phyloP scores from a whole-genome alignment of 192 early-diverging fungal species.

The Coemansia sp. region DNA sequence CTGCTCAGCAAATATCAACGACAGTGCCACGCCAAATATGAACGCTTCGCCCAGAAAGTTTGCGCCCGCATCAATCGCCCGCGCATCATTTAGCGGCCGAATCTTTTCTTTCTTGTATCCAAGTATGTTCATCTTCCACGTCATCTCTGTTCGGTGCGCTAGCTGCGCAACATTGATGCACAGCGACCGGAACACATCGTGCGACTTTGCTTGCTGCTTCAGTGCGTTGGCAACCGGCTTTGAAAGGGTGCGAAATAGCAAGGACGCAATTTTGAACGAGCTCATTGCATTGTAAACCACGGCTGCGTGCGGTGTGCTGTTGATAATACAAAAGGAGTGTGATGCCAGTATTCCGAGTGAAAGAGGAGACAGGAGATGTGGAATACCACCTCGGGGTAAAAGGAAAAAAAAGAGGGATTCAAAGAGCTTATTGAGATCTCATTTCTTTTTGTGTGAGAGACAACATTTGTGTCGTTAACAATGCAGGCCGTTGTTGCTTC shows the following conservation, averaged over 20 bases:
- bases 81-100: constrained; percentile 75
- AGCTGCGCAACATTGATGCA: constrained; percentile 79
- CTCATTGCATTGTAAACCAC: constrained; percentile 48
- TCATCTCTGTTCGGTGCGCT: constrained; percentile 80
- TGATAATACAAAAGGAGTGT: background rate
- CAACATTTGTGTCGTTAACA: too few species aligned
- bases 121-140: constrained; percentile 78
- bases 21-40: constrained; percentile 74
- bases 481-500: too few species aligned
- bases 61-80: constrained; percentile 78
- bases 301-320: background rate
- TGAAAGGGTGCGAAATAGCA: constrained; percentile 64
- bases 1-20: constrained; percentile 70
- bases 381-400: too few species aligned
- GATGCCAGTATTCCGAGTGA: background rate
- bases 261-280: constrained; percentile 63
- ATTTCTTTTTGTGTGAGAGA: too few species aligned
- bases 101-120: constrained; percentile 74
- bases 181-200: constrained; percentile 62
- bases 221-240: constrained; percentile 62
- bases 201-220: constrained; percentile 58
- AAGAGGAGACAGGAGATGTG: background rate
- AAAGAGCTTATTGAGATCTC: too few species aligned
- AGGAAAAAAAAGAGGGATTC: too few species aligned
- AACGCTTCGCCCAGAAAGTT: constrained; percentile 79